These are phyloP conservation scores for Penicillium sp. DNA, from an alignment of 2,329 filamentous ascomycete genomes.

Conservation along the genomic window DNA sequence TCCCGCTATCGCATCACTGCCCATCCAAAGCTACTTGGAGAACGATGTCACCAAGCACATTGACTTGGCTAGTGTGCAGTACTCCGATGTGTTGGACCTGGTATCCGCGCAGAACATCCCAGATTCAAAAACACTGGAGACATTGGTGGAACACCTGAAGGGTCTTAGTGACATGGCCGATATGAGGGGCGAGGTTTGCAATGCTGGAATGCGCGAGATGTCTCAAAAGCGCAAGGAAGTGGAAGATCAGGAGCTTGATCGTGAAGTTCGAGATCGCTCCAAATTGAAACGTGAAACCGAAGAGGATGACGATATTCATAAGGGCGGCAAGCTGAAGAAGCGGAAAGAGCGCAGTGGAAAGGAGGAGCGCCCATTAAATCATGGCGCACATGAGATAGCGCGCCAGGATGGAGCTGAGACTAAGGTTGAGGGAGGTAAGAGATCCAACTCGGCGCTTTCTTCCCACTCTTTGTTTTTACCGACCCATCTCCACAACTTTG, in stretches of 20 bases:
- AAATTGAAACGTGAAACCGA: slow-evolving; percentile 46
- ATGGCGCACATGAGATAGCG: slow-evolving; percentile 62
- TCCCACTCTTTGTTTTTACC: slow-evolving; percentile 13
- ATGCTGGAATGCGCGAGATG: slow-evolving; percentile 59
- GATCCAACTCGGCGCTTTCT: slow-evolving; percentile 7
- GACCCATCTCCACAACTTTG: slow-evolving; percentile 12
- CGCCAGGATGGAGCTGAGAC: slow-evolving; percentile 63
- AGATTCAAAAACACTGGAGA: slow-evolving; percentile 47
- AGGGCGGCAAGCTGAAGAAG: slow-evolving; percentile 69
- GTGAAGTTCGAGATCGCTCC: slow-evolving; percentile 50
- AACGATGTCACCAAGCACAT: slow-evolving; percentile 50
- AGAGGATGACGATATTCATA: slow-evolving; percentile 48
- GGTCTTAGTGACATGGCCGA: slow-evolving; percentile 57
- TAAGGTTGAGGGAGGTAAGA: slow-evolving; percentile 54
- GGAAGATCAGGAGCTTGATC: slow-evolving; percentile 50
- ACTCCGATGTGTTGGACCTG: slow-evolving; percentile 58
- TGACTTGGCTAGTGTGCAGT: slow-evolving; percentile 48
- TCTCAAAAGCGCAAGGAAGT: slow-evolving; percentile 58
- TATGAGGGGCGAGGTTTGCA: slow-evolving; percentile 56
- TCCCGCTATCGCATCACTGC: slow-evolving; percentile 38
- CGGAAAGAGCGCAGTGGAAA: slow-evolving; percentile 65
- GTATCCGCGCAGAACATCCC: slow-evolving; percentile 50
- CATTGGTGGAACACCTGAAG: slow-evolving; percentile 55
- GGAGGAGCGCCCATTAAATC: slow-evolving; percentile 58
- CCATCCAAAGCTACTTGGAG: slow-evolving; percentile 54